Base-by-base conservation (phyloP, 1,284 basidiomycete species). In the Omphalotus olearius region DNA sequence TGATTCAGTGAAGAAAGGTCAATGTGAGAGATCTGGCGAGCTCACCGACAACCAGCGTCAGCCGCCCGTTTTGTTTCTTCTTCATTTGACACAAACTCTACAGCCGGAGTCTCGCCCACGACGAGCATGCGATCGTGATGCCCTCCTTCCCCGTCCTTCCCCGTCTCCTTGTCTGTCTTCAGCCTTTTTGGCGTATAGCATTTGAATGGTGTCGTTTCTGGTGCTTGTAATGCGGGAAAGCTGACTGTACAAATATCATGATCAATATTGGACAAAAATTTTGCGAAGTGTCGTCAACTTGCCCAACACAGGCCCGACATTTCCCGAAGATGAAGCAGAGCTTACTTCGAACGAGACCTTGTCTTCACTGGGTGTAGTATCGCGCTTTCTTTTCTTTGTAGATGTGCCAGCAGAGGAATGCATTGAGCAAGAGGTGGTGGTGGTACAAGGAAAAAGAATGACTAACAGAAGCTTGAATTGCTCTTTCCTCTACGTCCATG, bases 281-380 rank as follows among this genome's bases (percentile, higher is more conserved):
- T 1, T 7, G 40, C 33, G 25, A 44, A 26, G 50, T 33, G 13
- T 33, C 30, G 3, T 13, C 7, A 7, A 69, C 78, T 64, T 64
- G 90, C 89, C 88, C 59, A 92, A 79, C 26, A 86, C 76, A 53
- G 90, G 89, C 14, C 87, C 88, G 45, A 80, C 66, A 57, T 77
- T 66, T 44, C 69, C 71, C 37, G 76, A 65, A 55, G 73, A 69
- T 47, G 63, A 59, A 30, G 77, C 68, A 42, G 58, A 54, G 30
- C 69, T 62, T 47, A 82, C 62, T 59, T 73, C 70, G 37, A 87
- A 68, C 35, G 73, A 72, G 50, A 79, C 59, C 54, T 70, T 69
- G 40, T 62, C 64, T 41, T 64, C 60, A 45, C 70, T 68, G n/a
- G 64, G 67, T 42, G 30, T 4, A 33, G 40, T 54, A 30, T 71